A percentile compares a stretch with the other conserved stretches of the same genome.
These are phyloP conservation scores for Eucalyptus decipiens DNA, from an alignment of 345 rosid species.

Conservation along the genomic window DNA sequence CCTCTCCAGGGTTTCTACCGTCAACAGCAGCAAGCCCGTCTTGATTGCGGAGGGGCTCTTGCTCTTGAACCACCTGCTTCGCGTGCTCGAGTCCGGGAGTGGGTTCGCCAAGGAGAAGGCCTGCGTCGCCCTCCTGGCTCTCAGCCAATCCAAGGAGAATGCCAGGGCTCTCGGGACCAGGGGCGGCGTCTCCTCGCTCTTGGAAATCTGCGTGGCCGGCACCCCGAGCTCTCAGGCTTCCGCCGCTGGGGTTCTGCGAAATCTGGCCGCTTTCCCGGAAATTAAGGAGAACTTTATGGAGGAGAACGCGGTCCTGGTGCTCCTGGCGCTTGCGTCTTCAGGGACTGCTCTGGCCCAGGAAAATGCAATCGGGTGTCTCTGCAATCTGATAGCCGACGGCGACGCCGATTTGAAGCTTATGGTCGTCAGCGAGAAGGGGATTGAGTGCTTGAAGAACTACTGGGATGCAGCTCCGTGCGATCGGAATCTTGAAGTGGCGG, in stretches of 20 bases:
- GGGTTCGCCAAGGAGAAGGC: slow-evolving; percentile 81
- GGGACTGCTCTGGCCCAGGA: slow-evolving; percentile 78
- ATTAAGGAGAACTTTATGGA: slow-evolving; percentile 62
- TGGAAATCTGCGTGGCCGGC: slow-evolving; percentile 75
- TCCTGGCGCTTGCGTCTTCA: slow-evolving; percentile 44
- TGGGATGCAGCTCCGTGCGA: slow-evolving; percentile 56
- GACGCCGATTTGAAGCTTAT: slow-evolving; percentile 51
- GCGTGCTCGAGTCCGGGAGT: slow-evolving; percentile 80
- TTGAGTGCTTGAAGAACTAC: slow-evolving; percentile 61
- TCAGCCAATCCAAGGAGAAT: slow-evolving; percentile 64
- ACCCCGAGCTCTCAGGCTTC: slow-evolving; percentile 79
- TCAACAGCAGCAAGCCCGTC: slow-evolving; percentile 74
- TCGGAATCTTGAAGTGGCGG: slow-evolving; percentile 52
- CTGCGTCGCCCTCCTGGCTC: slow-evolving; percentile 65
- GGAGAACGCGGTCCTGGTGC: slow-evolving; percentile 53
- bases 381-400: slow-evolving; percentile 36
- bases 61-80: slow-evolving; percentile 62
- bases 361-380: slow-evolving; percentile 67
- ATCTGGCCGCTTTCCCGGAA: slow-evolving; percentile 46
- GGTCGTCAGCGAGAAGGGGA: slow-evolving; percentile 55
- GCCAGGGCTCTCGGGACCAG: slow-evolving; percentile 78
- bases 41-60: slow-evolving; percentile 66
- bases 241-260: slow-evolving; percentile 80
- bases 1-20: slow-evolving; percentile 55
- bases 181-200: slow-evolving; percentile 75